Evolutionary conservation across 176 grass and related monocot species (phyloP).

Genomic region (Oryza officinalis): DNA sequence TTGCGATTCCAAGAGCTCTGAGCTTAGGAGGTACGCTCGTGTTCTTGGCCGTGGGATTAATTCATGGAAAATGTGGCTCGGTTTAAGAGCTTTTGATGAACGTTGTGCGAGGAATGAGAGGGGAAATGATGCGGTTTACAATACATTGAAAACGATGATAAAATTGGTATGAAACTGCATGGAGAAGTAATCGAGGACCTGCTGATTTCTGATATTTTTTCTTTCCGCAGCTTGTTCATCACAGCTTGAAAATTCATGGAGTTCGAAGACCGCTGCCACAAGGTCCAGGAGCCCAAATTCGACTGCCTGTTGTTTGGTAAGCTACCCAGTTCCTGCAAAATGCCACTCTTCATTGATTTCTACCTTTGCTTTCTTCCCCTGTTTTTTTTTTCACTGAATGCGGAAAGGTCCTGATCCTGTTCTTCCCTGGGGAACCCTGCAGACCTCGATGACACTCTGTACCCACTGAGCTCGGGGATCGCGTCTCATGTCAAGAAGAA

Average conservation of each 20-base stretch:
- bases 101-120: neutral
- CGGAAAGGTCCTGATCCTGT: constrained; percentile 35
- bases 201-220: constrained; percentile 25
- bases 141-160: constrained; percentile 18
- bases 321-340: neutral
- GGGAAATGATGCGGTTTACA: neutral
- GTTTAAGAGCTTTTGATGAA: constrained; percentile 15
- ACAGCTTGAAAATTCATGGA: constrained; percentile 53
- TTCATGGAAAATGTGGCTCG: constrained; percentile 48
- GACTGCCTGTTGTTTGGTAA: constrained; percentile 96
- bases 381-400: neutral
- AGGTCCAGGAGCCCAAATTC: constrained; percentile 62
- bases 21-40: constrained; percentile 42
- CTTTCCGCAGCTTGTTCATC: constrained; percentile 32
- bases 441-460: constrained; percentile 98
- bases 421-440: constrained; percentile 7
- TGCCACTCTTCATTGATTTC: constrained; percentile 25
- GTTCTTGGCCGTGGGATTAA: constrained; percentile 17
- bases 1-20: neutral
- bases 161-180: neutral
- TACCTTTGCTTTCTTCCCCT: neutral
- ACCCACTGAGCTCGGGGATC: constrained; percentile 87
- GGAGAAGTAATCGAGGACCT: neutral
- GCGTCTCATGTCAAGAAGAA: constrained; percentile 68
- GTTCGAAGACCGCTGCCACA: constrained; percentile 71